Evolutionary conservation across 768 basidiomycete genomes (phyloP), one percentile per base, ranked within the genome.

Genomic region (Fomitopsis serialis): DNA sequence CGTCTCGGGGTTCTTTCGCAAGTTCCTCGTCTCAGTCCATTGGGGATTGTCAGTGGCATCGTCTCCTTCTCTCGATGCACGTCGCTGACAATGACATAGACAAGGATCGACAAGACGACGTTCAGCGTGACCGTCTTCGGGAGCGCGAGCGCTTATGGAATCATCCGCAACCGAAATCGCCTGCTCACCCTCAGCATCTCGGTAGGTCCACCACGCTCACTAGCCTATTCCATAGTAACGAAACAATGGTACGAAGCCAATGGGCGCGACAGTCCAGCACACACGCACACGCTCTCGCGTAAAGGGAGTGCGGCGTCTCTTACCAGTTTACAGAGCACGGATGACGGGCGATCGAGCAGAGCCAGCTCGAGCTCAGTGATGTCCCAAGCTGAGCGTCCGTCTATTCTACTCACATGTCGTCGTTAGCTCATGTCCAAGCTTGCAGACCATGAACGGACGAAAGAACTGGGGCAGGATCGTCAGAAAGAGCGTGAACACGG

Each of bases 381-480:
- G 54, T 84, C 81, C 35, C 75, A 75, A 54, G 68, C 74, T n/a
- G 79, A 82, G 25, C 71, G 83, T 84, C 58, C 66, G 80, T 67
- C 44, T 9, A 27, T 27, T 42, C 34, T 48, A 51, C 44, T 12
- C 13, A 45, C 19, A 3, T 48, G 36, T 37, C 32, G 46, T 60
- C 50, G 9, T 25, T 25, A 34, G 45, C 29, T 50, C 24, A 27
- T n/a, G 17, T 10, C n/a, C 1, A 37, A 2, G 13, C 36, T 2
- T 11, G 22, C 54, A 83, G 82, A 78, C 64, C 70, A 64, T 45
- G 80, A 81, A 40, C 70, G 70, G 34, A 61, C 70, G 5, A 63
- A 62, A 36, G 78, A 78, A 44, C 50, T 73, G 22, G 74, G 76
- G 50, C 63, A 61, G 42, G 80, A 81, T 48, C 72, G 68, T 44